Conservation (phyloP, 148 eudicot genomes). For the Cornus florida region DNA sequence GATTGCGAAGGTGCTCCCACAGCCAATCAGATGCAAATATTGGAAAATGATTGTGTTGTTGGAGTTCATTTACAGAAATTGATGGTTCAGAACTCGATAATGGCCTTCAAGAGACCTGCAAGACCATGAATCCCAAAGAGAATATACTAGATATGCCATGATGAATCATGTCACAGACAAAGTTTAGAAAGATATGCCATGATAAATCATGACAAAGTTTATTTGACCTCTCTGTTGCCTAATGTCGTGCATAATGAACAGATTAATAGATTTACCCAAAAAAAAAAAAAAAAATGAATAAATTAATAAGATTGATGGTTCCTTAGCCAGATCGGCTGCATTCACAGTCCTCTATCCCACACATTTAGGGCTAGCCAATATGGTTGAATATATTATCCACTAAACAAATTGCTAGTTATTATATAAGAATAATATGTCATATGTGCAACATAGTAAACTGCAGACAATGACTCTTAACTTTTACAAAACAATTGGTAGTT, state of each 20-base stretch:
- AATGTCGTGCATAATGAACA: neutral
- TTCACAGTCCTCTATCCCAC: too few relatives aligned
- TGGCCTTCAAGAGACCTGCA: conserved; percentile 61
- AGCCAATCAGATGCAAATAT: conserved; percentile 90
- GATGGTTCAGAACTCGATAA: conserved; percentile 67
- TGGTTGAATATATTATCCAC: neutral
- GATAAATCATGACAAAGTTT: neutral
- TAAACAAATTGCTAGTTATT: too few relatives aligned
- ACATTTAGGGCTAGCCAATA: neutral
- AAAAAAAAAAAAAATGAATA: too few relatives aligned
- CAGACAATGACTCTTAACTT: too few relatives aligned
- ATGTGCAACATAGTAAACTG: too few relatives aligned
- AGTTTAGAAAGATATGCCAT: too few relatives aligned
- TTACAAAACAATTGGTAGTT: too few relatives aligned
- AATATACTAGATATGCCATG: neutral
- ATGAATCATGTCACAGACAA: neutral
- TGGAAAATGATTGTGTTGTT: conserved; percentile 68
- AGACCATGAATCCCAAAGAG: neutral
- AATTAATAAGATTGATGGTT: neutral
- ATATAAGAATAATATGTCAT: too few relatives aligned
- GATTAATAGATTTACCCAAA: too few relatives aligned
- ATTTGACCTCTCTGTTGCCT: conserved; percentile 34
- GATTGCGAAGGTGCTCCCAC: conserved; percentile 84
- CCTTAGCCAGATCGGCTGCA: too few relatives aligned
- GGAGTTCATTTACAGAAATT: conserved; percentile 57